Evolutionary conservation across 345 rosid species (phyloP).

Genomic region (Euphorbia pulcherrima): DNA sequence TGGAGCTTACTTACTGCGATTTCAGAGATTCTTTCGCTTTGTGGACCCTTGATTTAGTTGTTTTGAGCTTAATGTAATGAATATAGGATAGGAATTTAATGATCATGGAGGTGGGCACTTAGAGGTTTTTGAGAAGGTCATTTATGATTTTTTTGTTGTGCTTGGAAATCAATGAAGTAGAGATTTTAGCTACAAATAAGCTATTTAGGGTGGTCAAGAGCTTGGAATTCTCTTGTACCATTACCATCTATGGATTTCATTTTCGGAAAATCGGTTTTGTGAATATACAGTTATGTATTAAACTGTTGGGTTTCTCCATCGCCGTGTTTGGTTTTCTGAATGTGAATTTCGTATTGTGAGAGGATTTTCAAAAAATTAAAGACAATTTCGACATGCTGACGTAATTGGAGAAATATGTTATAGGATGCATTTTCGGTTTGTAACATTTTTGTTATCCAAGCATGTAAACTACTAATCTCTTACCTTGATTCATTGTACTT

Average conservation of each 20-base stretch:
- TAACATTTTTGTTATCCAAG: not conserved
- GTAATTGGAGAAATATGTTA: not conserved
- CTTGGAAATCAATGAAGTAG: not conserved
- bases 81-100: not conserved
- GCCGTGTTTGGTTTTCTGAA: too few species aligned
- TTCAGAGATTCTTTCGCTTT: not conserved
- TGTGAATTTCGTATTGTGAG: too few species aligned
- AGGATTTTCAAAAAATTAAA: not conserved
- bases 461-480: not conserved
- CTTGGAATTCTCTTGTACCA: not conserved
- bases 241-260: not conserved
- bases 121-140: not conserved
- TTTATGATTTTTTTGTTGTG: not conserved
- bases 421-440: not conserved
- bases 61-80: slow-evolving; percentile 8
- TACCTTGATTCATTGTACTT: not conserved
- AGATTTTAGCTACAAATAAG: not conserved
- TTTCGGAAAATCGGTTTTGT: not conserved
- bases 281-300: not conserved
- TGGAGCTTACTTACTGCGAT: not conserved
- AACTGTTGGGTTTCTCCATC: not conserved
- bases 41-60: too few species aligned
- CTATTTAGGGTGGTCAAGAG: not conserved
- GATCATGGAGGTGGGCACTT: not conserved
- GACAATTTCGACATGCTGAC: not conserved